Percentiles rank a stretch among this genome's conserved stretches.
phyloP scores from a whole-genome alignment of 192 early-diverging fungal genomes.

The Spizellomyces punctatus region DNA sequence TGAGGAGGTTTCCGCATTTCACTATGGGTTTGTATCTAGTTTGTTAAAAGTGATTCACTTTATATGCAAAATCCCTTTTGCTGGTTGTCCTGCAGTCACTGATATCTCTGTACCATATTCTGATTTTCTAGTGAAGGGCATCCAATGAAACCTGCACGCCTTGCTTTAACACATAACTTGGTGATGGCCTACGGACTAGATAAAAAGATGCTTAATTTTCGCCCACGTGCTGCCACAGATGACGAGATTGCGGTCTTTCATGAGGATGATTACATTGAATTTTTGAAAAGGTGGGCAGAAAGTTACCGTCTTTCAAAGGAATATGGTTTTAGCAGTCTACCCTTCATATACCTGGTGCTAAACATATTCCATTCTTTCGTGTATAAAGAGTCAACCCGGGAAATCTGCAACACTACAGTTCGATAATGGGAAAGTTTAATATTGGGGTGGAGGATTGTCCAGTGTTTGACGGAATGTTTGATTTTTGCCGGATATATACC shows the following conservation, averaged over 20 bases:
- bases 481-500: slow-evolving; percentile 87
- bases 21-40: slow-evolving; percentile 63
- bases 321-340: background rate
- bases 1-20: slow-evolving; percentile 73
- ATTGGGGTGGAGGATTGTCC: slow-evolving; percentile 93
- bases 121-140: slow-evolving; percentile 64
- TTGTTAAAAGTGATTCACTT: background rate
- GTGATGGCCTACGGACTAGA: slow-evolving; percentile 91
- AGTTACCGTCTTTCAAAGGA: background rate
- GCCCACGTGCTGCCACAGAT: slow-evolving; percentile 80
- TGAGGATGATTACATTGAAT: slow-evolving; percentile 90
- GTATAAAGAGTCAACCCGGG: slow-evolving; percentile 50
- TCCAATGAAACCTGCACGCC: slow-evolving; percentile 97
- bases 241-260: slow-evolving; percentile 94
- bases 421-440: slow-evolving; percentile 61
- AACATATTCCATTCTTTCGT: background rate
- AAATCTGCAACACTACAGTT: slow-evolving; percentile 46
- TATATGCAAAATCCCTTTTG: background rate
- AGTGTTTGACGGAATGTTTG: slow-evolving; percentile 93
- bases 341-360: background rate
- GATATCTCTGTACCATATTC: background rate
- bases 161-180: slow-evolving; percentile 91
- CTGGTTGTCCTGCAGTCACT: background rate
- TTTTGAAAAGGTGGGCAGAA: slow-evolving; percentile 57
- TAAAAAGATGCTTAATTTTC: slow-evolving; percentile 85